Evolutionary conservation across 305 asterid species (phyloP), one percentile per base, ranked within the genome.

Genomic region (Plantago coronopus): DNA sequence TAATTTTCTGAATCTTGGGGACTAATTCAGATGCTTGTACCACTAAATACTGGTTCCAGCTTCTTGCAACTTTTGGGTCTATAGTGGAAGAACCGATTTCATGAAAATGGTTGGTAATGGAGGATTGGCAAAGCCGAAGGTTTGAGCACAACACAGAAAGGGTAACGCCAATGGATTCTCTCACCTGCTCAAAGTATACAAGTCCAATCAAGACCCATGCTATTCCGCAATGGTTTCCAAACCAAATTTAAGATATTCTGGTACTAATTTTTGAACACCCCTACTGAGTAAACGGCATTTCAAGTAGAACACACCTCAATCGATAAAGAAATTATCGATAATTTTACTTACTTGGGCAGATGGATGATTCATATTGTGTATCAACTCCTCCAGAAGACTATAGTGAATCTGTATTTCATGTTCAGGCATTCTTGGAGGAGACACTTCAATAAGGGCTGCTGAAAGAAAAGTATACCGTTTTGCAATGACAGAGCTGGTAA

Each of bases 141-240:
- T 94, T 94, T 61, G 99, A 94, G 76, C 97, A 89, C 69, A 94
- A 63, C 69, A 94, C 89, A 62, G 95, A 84, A 63, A 89, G 93
- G 23, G 96, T 59, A 48, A 89, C 91, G 66, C 96, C 99, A 74
- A 94, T 81, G 63, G 99, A 86, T 79, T 94, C 99, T 75, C 99
- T 83, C 70, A 94, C 97, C 99, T 93, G 91, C 67, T 65, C 70
- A 71, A 54, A 29, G 7, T 29, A 29, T 29, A 29, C 37, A 29
- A 9, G 37, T 29, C 9, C 37, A 29, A 9, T 5, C 5, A 7
- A 29, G 37, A 29, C 37, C 37, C 37, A 29, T 29, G 37, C 37
- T 29, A 29, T 5, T 29, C 37, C 37, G 3, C 8, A 29, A 29
- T 7, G 37, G 7, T 29, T 29, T 29, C 1, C 7, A 9, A 29